Evolutionary conservation across 257 asterid genomes (phyloP).

Genomic region (Solanum virginianum): DNA sequence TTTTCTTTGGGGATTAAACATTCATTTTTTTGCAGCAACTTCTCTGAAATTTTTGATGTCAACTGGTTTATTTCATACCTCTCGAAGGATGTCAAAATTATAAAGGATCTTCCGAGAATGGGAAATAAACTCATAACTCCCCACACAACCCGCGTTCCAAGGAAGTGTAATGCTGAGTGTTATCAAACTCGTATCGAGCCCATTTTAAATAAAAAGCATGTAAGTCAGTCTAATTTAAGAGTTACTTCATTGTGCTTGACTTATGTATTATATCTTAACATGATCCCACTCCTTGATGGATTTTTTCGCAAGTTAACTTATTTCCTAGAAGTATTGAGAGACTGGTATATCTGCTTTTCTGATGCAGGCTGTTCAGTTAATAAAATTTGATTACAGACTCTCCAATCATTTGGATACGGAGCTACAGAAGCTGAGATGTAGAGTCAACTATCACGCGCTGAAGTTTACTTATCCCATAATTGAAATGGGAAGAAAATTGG

Average conservation of each 20-base stretch:
- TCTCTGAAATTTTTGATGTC: constrained; percentile 61
- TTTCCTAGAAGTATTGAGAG: not conserved
- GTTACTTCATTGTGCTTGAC: not conserved
- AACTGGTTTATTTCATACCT: constrained; percentile 42
- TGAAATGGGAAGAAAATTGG: constrained; percentile 48
- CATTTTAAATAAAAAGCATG: constrained; percentile 37
- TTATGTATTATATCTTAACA: not conserved
- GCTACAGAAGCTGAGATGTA: constrained; percentile 66
- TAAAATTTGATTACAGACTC: constrained; percentile 64
- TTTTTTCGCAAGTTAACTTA: not conserved
- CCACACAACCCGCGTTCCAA: constrained; percentile 38
- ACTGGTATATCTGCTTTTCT: not conserved
- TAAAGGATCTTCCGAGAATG: constrained; percentile 32
- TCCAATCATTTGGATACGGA: constrained; percentile 39
- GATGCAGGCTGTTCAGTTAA: constrained; percentile 57
- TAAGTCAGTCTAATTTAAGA: constrained; percentile 10
- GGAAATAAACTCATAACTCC: constrained; percentile 28
- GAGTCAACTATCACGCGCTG: constrained; percentile 66
- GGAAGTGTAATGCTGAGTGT: constrained; percentile 50
- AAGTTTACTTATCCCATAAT: constrained; percentile 50
- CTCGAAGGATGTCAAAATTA: constrained; percentile 36
- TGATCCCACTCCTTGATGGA: not conserved
- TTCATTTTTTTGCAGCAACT: constrained; percentile 41
- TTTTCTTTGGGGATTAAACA: not conserved
- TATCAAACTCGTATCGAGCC: constrained; percentile 54